Percentiles rank a stretch among this genome's conserved stretches.
Evolutionary conservation across 768 basidiomycete genomes (phyloP).

Genomic region (Termitomyces sp.): DNA sequence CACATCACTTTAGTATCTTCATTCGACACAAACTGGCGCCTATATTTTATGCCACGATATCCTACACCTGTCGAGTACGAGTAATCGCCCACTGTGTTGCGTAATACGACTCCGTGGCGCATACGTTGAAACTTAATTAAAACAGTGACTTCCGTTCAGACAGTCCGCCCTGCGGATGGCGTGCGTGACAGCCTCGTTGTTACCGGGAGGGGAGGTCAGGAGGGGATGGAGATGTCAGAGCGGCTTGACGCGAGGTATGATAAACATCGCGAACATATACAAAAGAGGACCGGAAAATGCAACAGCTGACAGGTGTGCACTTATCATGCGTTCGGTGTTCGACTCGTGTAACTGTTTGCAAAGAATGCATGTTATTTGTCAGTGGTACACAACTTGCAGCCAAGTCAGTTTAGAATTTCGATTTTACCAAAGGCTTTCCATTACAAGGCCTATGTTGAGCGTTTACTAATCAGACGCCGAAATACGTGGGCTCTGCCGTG

Average conservation of each 20-base stretch:
- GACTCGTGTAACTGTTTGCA: neutral
- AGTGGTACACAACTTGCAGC: neutral
- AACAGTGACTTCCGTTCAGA: neutral
- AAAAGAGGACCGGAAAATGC: neutral
- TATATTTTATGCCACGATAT: conserved; percentile 17
- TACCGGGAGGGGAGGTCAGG: conserved; percentile 2
- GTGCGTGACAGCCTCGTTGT: conserved; percentile 10
- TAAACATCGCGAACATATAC: conserved; percentile 2
- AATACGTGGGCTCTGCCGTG: neutral
- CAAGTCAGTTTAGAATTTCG: neutral
- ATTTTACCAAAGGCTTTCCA: neutral
- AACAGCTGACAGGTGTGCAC: conserved; percentile 1
- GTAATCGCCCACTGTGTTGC: neutral
- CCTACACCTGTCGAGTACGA: conserved; percentile 9
- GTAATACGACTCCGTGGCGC: conserved; percentile 10
- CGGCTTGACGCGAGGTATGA: conserved; percentile 1
- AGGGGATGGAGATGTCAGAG: neutral
- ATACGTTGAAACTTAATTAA: neutral
- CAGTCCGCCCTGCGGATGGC: neutral
- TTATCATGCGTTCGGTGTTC: neutral
- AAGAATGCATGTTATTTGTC: neutral
- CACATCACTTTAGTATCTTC: neutral
- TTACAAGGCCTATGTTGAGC: neutral
- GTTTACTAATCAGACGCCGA: neutral
- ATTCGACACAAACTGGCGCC: conserved; percentile 9